Evolutionary conservation across 2,329 filamentous ascomycete species (phyloP), one percentile per base, ranked within the genome.

Genomic region (Sporothrix variecibatus): DNA sequence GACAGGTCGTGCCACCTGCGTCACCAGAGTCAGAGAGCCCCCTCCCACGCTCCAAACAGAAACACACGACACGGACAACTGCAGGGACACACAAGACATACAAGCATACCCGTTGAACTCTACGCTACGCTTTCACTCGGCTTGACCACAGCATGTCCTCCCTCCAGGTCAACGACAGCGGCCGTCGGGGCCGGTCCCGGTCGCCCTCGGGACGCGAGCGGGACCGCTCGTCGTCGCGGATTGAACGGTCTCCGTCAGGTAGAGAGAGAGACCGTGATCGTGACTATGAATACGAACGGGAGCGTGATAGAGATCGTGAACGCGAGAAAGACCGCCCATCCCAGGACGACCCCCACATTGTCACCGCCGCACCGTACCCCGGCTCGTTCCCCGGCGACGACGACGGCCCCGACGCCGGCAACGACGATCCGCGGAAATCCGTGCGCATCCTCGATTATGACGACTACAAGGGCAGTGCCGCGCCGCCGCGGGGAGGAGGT

Each of bases 61-160:
- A 20, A 4, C 26, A 6, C 51, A n/a, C 51, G 7, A 34, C 9
- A 26, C 62, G 38, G 40, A 34, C 43, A 26, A 68, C 64, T 2
- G 49, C 43, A 26, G 51, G 28, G 28, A 65, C 40, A 64, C 70
- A 51, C 34, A 31, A 64, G 15, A 51, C 43, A 43, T 40, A 7
- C n/a, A 65, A n/a, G n/a, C 28, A 46, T 43, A 43, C 15, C 26
- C 40, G 31, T 28, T n/a, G 43, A 17, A 11, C 67, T 31, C 53
- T 49, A 6, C 51, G 68, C 69, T 23, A 23, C 40, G 15, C 23
- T 28, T 46, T 17, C 23, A 23, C 12, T 51, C 26, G 15, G 68
- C 28, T 23, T 69, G n/a, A n/a, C n/a, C n/a, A n/a, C 28, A 78
- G 74, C 78, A 89, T 89, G 87, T 69, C 58, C 28, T 88, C 88